Evolutionary conservation across 345 rosid genomes (phyloP).

Genomic region (Populus deltoides): DNA sequence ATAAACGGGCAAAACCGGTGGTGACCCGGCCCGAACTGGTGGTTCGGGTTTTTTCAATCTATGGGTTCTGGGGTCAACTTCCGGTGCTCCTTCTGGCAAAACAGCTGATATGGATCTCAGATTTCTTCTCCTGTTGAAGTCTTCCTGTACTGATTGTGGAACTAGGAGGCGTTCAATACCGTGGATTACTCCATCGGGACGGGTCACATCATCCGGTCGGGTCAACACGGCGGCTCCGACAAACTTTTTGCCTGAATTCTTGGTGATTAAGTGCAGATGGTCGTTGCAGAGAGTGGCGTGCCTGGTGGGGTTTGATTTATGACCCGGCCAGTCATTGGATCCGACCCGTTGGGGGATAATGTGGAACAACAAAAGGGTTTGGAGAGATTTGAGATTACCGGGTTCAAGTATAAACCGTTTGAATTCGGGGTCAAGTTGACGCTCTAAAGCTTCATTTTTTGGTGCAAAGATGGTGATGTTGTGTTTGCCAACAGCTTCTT

Average conservation of each 20-base stretch:
- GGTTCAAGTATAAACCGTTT: slow-evolving; percentile 38
- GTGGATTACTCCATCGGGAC: slow-evolving; percentile 79
- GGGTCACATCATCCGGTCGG: slow-evolving; percentile 53
- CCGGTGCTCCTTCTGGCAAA: slow-evolving; percentile 69
- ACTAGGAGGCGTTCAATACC: slow-evolving; percentile 58
- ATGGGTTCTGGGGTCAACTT: slow-evolving; percentile 69
- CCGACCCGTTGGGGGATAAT: slow-evolving; percentile 27
- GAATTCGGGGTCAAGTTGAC: slow-evolving; percentile 33
- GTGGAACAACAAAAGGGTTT: slow-evolving; percentile 31
- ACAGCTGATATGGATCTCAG: slow-evolving; percentile 70
- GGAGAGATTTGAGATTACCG: slow-evolving; percentile 32
- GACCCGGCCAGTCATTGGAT: slow-evolving; percentile 22
- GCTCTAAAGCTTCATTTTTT: slow-evolving; percentile 31
- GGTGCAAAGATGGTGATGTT: slow-evolving; percentile 36
- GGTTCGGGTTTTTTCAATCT: slow-evolving; percentile 61
- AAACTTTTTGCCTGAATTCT: slow-evolving; percentile 29
- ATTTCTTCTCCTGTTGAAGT: slow-evolving; percentile 61
- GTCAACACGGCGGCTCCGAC: slow-evolving; percentile 50
- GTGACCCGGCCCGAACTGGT: slow-evolving; percentile 59
- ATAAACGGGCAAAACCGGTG: slow-evolving; percentile 73
- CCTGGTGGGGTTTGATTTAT: slow-evolving; percentile 11
- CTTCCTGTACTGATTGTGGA: slow-evolving; percentile 73
- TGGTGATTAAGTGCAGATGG: slow-evolving; percentile 43
- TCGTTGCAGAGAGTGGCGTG: slow-evolving; percentile 58
- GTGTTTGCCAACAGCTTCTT: slow-evolving; percentile 29